Base-by-base conservation (phyloP, 192 early-diverging fungal genomes). In the Entophlyctis luteolus region DNA sequence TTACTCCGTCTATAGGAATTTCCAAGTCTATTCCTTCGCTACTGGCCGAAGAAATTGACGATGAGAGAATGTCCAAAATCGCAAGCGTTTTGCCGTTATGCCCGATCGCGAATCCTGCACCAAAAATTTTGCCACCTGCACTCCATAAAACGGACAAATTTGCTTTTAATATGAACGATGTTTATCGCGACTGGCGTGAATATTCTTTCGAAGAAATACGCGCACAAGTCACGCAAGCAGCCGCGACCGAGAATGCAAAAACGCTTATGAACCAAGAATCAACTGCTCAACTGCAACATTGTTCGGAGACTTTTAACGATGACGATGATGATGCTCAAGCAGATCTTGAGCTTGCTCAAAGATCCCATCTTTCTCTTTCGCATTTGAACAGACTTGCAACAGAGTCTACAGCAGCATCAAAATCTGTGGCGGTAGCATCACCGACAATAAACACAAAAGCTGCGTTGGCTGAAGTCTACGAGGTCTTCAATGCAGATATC, bases 381-480 rank as follows among this genome's bases (percentile, higher is more conserved):
- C 12, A 16, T n/a, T 28, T 65, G 10, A 70, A 57, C 14, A 65
- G 46, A 27, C 2, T 65, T 16, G 47, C 27, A 67, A 57, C 54
- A 22, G 34, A 27, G 5, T 12, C 12, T 38, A 25, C 18, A 4
- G 35, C 6, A 31, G 14, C 4, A 10, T 33, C 52, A 27, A 63
- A 67, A 27, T 35, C 52, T 6, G 42, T 42, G 45, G 52, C 48
- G 16, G 31, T 65, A 18, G 50, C 68, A 1, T 79, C 77, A 1
- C 83, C 83, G 3, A 84, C 83, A 0, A 79, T 84, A 67, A 80
- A 82, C 55, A 84, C 83, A 3, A 82, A 80, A 57, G 75, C 77
- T 4, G 83, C 83, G 2, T 42, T 79, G 58, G 65, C 58, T 1
- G 83, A 82, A 56, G 71, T 84, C 18, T 70, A 71, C 22, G 73